Percentiles rank a stretch among this genome's conserved stretches.
phyloP scores from a whole-genome alignment of 495 filamentous ascomycete species.

The Venustampulla echinocandica region DNA sequence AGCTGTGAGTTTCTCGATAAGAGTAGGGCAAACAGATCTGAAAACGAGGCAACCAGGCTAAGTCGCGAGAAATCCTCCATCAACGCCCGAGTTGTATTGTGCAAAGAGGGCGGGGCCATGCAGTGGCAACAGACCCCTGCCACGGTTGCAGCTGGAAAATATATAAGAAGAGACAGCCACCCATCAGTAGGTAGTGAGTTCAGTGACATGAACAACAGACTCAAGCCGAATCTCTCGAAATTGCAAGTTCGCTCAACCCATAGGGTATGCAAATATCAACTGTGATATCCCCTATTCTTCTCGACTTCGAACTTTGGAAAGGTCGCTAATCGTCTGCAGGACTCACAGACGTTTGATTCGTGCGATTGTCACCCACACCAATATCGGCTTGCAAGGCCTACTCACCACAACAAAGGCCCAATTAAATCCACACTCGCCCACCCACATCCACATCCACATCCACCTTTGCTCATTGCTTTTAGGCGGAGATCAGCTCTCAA shows the following conservation, averaged over 20 bases:
- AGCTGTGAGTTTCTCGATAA: constrained; percentile 1
- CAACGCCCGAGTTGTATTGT: constrained; percentile 12
- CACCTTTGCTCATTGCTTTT: too few relatives aligned
- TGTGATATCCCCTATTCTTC: neutral
- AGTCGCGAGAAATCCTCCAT: neutral
- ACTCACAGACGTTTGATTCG: constrained; percentile 11
- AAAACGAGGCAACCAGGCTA: constrained; percentile 18
- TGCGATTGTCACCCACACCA: constrained; percentile 11
- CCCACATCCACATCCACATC: too few relatives aligned
- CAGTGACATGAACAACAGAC: neutral
- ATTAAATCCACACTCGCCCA: too few relatives aligned
- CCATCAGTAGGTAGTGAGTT: neutral
- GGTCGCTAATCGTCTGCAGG: constrained; percentile 17
- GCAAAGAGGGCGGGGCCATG: constrained; percentile 6
- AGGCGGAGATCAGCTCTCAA: constrained; percentile 3
- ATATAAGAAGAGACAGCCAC: constrained; percentile 13
- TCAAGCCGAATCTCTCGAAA: neutral
- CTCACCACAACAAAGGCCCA: neutral
- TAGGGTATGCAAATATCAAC: too few relatives aligned
- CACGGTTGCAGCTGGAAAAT: neutral
- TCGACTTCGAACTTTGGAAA: constrained; percentile 9
- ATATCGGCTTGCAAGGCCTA: neutral
- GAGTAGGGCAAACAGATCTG: constrained; percentile 4
- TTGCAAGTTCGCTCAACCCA: neutral
- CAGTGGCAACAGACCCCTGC: constrained; percentile 13